Percentiles rank a stretch among this genome's conserved stretches.
Evolutionary conservation across 2,329 filamentous ascomycete species (phyloP).

Genomic region (Ophiocordyceps camponoti-floridani): DNA sequence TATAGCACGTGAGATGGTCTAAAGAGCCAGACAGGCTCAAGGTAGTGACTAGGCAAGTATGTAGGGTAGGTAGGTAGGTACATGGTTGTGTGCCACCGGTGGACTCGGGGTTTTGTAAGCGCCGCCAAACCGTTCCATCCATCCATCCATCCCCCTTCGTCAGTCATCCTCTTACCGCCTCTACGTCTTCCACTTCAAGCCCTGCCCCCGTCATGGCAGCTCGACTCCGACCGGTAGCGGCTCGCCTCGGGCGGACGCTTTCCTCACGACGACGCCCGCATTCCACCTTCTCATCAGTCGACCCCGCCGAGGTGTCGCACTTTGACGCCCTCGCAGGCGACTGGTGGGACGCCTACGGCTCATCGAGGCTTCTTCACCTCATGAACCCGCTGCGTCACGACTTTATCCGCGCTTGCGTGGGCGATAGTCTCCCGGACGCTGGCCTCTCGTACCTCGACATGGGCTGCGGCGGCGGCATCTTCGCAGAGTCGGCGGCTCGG

Average conservation of each 20-base stretch:
- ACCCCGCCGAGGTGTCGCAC: conserved; percentile 76
- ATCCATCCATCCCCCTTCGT: no score
- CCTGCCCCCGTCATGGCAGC: background rate
- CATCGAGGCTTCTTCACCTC: conserved; percentile 80
- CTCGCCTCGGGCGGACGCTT: background rate
- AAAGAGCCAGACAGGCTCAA: no score
- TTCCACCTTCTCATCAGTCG: conserved; percentile 49
- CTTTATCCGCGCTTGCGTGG: conserved; percentile 63
- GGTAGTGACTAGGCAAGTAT: no score
- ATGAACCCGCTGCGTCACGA: conserved; percentile 96
- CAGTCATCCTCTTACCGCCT: no score
- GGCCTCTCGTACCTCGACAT: conserved; percentile 65
- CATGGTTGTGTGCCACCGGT: no score
- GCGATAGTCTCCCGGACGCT: conserved; percentile 21
- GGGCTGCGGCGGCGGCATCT: conserved; percentile 91
- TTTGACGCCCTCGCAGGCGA: conserved; percentile 84
- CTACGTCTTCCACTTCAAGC: background rate
- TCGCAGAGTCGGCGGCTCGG: conserved; percentile 71
- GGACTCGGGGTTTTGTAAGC: no score
- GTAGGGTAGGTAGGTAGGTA: no score
- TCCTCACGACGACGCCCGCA: conserved; percentile 3
- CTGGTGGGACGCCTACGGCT: conserved; percentile 95
- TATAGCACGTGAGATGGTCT: no score
- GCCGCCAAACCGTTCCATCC: no score
- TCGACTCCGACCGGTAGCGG: background rate